Percentiles rank a stretch among this genome's conserved stretches.
These are phyloP conservation scores for Pseudogymnoascus sp. DNA, from an alignment of 2,329 filamentous ascomycete species.

Conservation along the genomic window DNA sequence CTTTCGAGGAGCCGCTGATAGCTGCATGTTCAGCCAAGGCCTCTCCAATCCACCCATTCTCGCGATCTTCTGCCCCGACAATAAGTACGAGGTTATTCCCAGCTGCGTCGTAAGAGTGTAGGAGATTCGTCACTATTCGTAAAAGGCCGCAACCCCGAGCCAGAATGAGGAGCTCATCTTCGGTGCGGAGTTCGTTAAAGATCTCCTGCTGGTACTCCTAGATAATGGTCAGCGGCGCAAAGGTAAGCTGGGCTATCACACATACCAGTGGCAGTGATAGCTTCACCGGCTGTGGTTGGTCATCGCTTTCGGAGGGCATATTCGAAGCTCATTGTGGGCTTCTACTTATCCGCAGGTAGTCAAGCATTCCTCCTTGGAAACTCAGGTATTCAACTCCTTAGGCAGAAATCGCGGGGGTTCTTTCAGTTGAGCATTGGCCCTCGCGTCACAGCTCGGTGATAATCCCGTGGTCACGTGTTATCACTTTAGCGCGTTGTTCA, in stretches of 20 bases:
- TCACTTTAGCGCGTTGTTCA: background rate
- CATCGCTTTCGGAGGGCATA: constrained; percentile 34
- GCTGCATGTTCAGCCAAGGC: constrained; percentile 91
- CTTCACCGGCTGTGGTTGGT: constrained; percentile 61
- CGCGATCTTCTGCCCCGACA: constrained; percentile 81
- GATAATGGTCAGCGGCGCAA: constrained; percentile 13
- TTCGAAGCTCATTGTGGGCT: constrained; percentile 13
- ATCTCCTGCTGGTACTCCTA: constrained; percentile 90
- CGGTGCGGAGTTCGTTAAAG: constrained; percentile 79
- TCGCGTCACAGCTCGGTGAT: background rate
- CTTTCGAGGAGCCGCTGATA: constrained; percentile 73
- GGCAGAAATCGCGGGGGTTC: background rate
- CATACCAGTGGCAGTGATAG: constrained; percentile 67
- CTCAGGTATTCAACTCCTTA: background rate
- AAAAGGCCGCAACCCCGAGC: constrained; percentile 88
- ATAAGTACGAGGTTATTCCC: constrained; percentile 89
- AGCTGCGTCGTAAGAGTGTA: constrained; percentile 93
- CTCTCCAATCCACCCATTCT: constrained; percentile 96
- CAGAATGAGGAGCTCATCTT: constrained; percentile 90
- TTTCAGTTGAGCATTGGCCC: background rate
- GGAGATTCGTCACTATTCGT: constrained; percentile 86
- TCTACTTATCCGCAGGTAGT: background rate
- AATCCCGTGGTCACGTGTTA: background rate
- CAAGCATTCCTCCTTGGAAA: constrained; percentile 1
- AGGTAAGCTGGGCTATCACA: background rate